These are phyloP conservation scores for Epicoccum nigrum DNA, from an alignment of 2,329 filamentous ascomycete species.

Conservation along the genomic window DNA sequence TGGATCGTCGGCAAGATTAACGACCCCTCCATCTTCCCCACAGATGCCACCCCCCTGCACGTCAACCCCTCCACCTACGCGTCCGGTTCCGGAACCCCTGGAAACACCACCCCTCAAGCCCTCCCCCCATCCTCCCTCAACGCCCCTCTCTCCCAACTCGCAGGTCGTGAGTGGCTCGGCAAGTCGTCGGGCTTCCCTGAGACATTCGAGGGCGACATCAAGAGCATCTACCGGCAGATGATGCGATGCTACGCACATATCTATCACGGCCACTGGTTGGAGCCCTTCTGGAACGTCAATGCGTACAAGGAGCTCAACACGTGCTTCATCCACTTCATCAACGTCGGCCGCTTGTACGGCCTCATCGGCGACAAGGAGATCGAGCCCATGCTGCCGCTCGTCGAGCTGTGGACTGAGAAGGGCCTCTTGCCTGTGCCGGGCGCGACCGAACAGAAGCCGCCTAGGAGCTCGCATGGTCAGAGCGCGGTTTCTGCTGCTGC, in stretches of 20 bases:
- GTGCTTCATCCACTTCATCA: constrained; percentile 61
- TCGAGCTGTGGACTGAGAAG: constrained; percentile 89
- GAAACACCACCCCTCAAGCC: constrained; percentile 50
- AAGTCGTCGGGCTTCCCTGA: constrained; percentile 76
- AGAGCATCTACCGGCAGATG: constrained; percentile 65
- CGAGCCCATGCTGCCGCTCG: constrained; percentile 93
- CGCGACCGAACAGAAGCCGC: constrained; percentile 29
- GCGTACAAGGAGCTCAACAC: constrained; percentile 59
- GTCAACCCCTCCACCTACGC: constrained; percentile 65
- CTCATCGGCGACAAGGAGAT: constrained; percentile 86
- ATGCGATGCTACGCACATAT: constrained; percentile 61
- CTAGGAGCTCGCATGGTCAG: constrained; percentile 26
- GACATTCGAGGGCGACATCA: constrained; percentile 73
- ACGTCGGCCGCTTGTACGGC: constrained; percentile 74
- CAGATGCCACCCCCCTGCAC: constrained; percentile 74
- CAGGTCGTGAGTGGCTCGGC: constrained; percentile 80
- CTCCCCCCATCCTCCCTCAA: constrained; percentile 55
- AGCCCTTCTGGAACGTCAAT: constrained; percentile 57
- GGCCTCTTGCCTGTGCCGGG: constrained; percentile 72
- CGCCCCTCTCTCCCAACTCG: constrained; percentile 66
- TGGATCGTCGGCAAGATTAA: constrained; percentile 98
- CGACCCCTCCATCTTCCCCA: constrained; percentile 88
- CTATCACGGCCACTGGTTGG: constrained; percentile 59
- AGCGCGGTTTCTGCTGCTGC: constrained; percentile 23
- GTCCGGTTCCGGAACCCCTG: constrained; percentile 58